Percentiles rank a stretch among this genome's conserved stretches.
These are phyloP conservation scores for Salvia splendens DNA, from an alignment of 257 asterid genomes.

Conservation along the genomic window DNA sequence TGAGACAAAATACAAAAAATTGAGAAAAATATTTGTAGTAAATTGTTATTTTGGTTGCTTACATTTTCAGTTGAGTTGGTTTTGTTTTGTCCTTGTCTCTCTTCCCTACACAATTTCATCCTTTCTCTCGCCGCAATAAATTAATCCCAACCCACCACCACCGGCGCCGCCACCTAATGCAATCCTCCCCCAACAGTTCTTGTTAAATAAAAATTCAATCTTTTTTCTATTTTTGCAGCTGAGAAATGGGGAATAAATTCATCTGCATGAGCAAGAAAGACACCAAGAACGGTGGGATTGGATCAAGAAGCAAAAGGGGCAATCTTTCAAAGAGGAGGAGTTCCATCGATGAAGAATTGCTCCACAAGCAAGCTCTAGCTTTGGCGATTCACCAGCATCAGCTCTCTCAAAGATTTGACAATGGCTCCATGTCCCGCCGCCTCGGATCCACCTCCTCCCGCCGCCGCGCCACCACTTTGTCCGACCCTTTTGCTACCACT, in stretches of 20 bases:
- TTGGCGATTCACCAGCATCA: slow-evolving; percentile 98
- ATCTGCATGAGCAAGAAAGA: slow-evolving; percentile 83
- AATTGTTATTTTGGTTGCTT: slow-evolving; percentile 37
- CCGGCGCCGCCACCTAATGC: slow-evolving; percentile 25
- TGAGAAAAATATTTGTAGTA: too few species aligned
- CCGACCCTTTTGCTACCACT: slow-evolving; percentile 53
- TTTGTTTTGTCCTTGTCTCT: slow-evolving; percentile 15
- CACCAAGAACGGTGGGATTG: slow-evolving; percentile 49
- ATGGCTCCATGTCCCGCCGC: slow-evolving; percentile 85
- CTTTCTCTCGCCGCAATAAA: slow-evolving; percentile 30
- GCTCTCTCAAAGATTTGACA: slow-evolving; percentile 82
- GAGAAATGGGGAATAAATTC: slow-evolving; percentile 75
- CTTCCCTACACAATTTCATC: slow-evolving; percentile 28
- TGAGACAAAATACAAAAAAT: too few species aligned
- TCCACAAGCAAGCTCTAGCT: slow-evolving; percentile 88
- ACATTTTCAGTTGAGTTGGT: slow-evolving; percentile 47
- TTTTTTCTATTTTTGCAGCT: background rate
- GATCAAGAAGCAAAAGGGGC: slow-evolving; percentile 76
- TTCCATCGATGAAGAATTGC: slow-evolving; percentile 71
- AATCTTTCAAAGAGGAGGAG: slow-evolving; percentile 70
- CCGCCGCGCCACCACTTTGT: slow-evolving; percentile 55
- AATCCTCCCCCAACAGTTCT: background rate
- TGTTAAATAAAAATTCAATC: slow-evolving; percentile 30
- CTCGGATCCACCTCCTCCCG: slow-evolving; percentile 96
- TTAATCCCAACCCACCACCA: slow-evolving; percentile 19